phyloP scores from a whole-genome alignment of 169 alveolate genomes.

The Eimeria brunetti region DNA sequence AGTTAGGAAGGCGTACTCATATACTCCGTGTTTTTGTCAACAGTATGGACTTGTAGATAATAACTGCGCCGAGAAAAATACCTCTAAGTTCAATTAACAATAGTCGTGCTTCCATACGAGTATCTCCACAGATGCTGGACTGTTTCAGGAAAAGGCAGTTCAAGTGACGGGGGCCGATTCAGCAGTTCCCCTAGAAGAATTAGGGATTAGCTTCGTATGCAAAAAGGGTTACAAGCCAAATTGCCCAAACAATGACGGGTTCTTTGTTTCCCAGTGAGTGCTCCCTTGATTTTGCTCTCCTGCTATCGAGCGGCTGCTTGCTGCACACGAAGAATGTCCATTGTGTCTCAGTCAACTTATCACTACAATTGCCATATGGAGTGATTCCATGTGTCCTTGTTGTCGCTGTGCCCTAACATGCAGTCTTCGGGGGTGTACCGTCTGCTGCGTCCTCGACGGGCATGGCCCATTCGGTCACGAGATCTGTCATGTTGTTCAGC shows the following conservation, averaged over 20 bases:
- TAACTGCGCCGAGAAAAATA: background rate
- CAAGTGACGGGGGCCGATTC: constrained; percentile 33
- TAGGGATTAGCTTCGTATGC: constrained; percentile 56
- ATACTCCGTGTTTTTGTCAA: background rate
- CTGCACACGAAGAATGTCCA: background rate
- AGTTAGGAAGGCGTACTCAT: background rate
- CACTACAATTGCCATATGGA: background rate
- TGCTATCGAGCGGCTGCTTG: background rate
- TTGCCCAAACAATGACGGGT: constrained; percentile 50
- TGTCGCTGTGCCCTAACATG: background rate
- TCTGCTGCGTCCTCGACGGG: constrained; percentile 88
- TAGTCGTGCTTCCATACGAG: background rate
- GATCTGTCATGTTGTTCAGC: constrained; percentile 89
- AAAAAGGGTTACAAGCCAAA: constrained; percentile 52
- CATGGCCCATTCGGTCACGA: constrained; percentile 94
- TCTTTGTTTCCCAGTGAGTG: constrained; percentile 63
- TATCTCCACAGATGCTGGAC: constrained; percentile 8
- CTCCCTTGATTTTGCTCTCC: background rate
- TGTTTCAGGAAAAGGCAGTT: constrained; percentile 55
- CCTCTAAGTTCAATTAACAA: background rate
- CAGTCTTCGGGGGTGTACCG: constrained; percentile 50
- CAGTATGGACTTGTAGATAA: background rate
- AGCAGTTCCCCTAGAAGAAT: background rate
- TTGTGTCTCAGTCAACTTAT: background rate
- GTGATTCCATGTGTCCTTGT: background rate